Base-by-base conservation (phyloP, 768 basidiomycete genomes). In the Trametes sanguinea region DNA sequence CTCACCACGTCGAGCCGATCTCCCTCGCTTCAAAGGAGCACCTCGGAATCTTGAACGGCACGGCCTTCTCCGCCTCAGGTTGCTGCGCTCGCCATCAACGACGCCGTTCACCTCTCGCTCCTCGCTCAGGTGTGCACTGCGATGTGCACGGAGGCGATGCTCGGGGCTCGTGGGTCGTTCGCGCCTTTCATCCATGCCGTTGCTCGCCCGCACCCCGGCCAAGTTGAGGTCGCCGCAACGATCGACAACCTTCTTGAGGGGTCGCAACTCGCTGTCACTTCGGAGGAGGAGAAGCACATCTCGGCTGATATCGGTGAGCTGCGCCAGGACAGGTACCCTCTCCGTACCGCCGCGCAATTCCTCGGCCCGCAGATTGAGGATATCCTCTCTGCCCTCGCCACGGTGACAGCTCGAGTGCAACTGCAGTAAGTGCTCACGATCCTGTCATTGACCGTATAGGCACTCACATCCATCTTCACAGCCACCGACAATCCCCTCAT, bases 401-500 rank as follows among this genome's bases (percentile, higher is more conserved):
- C 85, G 3, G 77, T 95, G 40, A 84, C 85, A n/a, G 3, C 79
- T 81, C 37, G 93, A 95, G 72, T 85, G 89, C 75, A 94, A 94
- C 72, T 90, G 90, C 33, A 94, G 88, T 90, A 73, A 63, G 87
- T 76, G 30, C 50, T 63, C 9, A 8, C 42, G n/a, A 39, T 39
- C 14, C 42, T 16, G 42, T 13, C 14, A 5, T 4, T 43, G 5
- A 43, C 42, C 6, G 35, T 37, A 6, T 7, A 32, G 14, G 29
- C 5, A 54, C 42, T 11, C 55, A 39, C 6, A 40, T 30, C 54
- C 30, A 57, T 8, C 39, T 42, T 62, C 63, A n/a, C 63, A 90
- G 88, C 93, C 17, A 95, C 93, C 4, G 93, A 95, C 71, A 95
- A 95, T 70, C 93, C 93, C 1, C 82, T 95, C 7, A 78, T 94